Percentiles rank a stretch among this genome's conserved stretches.
Evolutionary conservation across 768 basidiomycete genomes (phyloP).

Genomic region (Calvatia gigantea): DNA sequence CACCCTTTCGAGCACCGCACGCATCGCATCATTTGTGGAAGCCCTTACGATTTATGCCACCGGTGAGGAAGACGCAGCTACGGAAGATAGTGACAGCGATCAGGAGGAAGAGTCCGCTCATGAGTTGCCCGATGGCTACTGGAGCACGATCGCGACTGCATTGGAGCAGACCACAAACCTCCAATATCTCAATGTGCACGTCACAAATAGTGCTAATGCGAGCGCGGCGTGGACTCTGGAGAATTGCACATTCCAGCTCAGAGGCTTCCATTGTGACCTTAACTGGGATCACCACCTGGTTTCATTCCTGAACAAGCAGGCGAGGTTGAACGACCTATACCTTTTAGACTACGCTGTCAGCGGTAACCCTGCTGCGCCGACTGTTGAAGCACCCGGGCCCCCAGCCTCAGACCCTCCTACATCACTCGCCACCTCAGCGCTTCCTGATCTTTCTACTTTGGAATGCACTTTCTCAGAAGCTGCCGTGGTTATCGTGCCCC

Average conservation of each 20-base stretch:
- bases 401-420: conserved; percentile 12
- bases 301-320: conserved; percentile 48
- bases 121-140: conserved; percentile 39
- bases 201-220: conserved; percentile 33
- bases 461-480: conserved; percentile 72
- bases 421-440: conserved; percentile 26
- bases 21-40: conserved; percentile 50
- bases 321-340: conserved; percentile 45
- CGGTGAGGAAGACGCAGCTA: conserved; percentile 24
- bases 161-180: conserved; percentile 44
- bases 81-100: conserved; percentile 22
- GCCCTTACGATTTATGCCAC: conserved; percentile 48
- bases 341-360: conserved; percentile 40
- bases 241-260: conserved; percentile 49
- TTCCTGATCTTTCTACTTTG: conserved; percentile 49
- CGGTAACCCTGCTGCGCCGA: conserved; percentile 18
- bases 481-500: conserved; percentile 51
- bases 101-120: conserved; percentile 15
- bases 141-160: conserved; percentile 46
- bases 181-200: conserved; percentile 50
- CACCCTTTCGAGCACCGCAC: conserved; percentile 40
- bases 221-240: conserved; percentile 37
- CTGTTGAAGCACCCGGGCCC: conserved; percentile 26
- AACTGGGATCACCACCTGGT: conserved; percentile 58
- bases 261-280: conserved; percentile 61